Base-by-base conservation (phyloP, 306 rosid genomes). In the Quercus berberidifolia region DNA sequence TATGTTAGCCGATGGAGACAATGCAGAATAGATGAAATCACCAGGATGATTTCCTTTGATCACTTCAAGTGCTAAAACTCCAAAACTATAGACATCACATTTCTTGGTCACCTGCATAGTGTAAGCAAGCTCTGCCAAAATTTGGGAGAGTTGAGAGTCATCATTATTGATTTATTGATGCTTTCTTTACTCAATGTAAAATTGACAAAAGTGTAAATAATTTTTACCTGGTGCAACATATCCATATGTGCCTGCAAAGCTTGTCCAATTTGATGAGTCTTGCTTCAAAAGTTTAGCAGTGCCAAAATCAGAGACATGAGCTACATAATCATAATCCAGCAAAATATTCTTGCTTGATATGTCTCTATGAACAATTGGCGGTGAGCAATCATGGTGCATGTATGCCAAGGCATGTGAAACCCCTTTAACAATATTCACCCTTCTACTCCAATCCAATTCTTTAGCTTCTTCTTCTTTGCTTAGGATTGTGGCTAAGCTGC, bases 211-310 rank as follows among this genome's bases (percentile, higher is more conserved):
- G 65, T 59, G 18, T 59, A 9, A 23, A 4, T 19, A 59, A 31
- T 4, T 5, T 2, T 69, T 79, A 75, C 87, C 81, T 15, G 87
- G 87, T 21, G 87, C 87, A 5, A 62, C 7, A 23, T 83, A 83
- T 38, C 87, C 76, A 3, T 5, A 41, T 54, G 81, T 83, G 60
- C 87, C 87, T 5, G 82, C 82, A 57, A 59, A 73, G 26, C 69
- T 26, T 9, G 83, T 83, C 77, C 83, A 74, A 69, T 83, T 69
- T 1, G 83, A 74, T 1, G 86, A 78, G 60, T 68, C 82, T 20
- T 55, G 77, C 51, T 79, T 56, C 21, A 79, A 38, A 76, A 83
- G 43, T 64, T 75, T 83, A 49, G 83, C 81, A 7, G 67, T 79
- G 28, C 81, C 87, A 15, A 83, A 79, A 71, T 79, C 84, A 0